Conservation (phyloP, 306 rosid species). For the Aeschynomene evenia region DNA sequence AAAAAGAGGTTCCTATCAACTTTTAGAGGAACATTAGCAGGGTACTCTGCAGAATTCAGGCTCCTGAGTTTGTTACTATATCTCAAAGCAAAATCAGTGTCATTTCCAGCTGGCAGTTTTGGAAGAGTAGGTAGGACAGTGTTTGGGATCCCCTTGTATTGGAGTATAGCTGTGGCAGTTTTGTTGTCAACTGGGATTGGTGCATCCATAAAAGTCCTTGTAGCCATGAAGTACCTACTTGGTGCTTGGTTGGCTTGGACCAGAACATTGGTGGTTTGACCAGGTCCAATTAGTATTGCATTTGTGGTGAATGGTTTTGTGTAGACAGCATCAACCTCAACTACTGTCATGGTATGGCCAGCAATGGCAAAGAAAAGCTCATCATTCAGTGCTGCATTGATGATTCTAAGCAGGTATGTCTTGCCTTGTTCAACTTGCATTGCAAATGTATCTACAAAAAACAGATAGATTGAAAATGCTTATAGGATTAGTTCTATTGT, state of each 20-base stretch:
- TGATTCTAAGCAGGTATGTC: constrained; percentile 68
- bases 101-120: constrained; percentile 56
- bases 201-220: constrained; percentile 71
- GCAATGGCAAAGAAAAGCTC: constrained; percentile 79
- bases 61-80: constrained; percentile 60
- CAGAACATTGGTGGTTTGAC: constrained; percentile 87
- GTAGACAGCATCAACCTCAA: constrained; percentile 90
- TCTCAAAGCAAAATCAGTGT: constrained; percentile 53
- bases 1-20: constrained; percentile 68
- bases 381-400: constrained; percentile 57
- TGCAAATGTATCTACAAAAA: constrained; percentile 61
- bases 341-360: constrained; percentile 75
- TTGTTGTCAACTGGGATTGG: constrained; percentile 68
- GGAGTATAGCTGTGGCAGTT: constrained; percentile 77
- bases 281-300: constrained; percentile 74
- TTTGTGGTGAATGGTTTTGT: constrained; percentile 74
- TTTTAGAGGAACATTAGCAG: constrained; percentile 77
- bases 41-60: constrained; percentile 56
- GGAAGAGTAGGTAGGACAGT: constrained; percentile 71
- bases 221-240: constrained; percentile 66
- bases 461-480: background rate
- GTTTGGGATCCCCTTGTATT: constrained; percentile 68
- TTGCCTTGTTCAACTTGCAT: constrained; percentile 77
- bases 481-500: background rate
- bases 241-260: constrained; percentile 60